Evolutionary conservation across 805 yeast species (phyloP).

Genomic region (Sugiyamaella smithiae): DNA sequence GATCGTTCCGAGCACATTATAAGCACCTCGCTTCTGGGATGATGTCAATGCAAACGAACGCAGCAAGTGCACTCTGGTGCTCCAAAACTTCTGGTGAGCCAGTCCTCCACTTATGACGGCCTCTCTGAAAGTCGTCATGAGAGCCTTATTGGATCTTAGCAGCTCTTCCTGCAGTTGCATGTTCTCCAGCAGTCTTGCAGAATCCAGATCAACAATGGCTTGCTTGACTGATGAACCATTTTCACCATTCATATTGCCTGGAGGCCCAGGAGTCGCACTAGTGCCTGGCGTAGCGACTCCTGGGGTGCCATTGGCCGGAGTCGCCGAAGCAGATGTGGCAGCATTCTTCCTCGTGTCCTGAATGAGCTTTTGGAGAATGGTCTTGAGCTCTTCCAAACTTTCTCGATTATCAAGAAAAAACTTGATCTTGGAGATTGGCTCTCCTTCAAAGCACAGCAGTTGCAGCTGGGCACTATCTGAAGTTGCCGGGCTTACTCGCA

Average conservation of each 20-base stretch:
- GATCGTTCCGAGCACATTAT: constrained; percentile 89
- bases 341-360: constrained; percentile 7
- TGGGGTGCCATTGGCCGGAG: constrained; percentile 34
- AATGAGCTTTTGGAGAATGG: constrained; percentile 7
- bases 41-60: constrained; percentile 83
- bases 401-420: constrained; percentile 10
- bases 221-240: constrained; percentile 21
- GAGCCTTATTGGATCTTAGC: constrained; percentile 60
- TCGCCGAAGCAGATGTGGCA: constrained; percentile 8
- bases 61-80: constrained; percentile 69
- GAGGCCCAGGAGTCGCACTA: background rate
- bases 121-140: constrained; percentile 78
- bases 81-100: constrained; percentile 84
- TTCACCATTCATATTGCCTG: background rate
- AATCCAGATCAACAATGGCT: constrained; percentile 44
- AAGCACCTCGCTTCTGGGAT: constrained; percentile 87
- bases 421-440: constrained; percentile 2
- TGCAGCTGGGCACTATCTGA: constrained; percentile 66
- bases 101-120: constrained; percentile 71
- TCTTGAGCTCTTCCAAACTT: constrained; percentile 12
- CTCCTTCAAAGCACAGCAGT: constrained; percentile 38
- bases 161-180: constrained; percentile 75
- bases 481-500: constrained; percentile 69
- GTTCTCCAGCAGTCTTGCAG: constrained; percentile 61
- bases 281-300: constrained; percentile 31